Evolutionary conservation across 257 asterid species (phyloP).

Genomic region (Avicennia marina): DNA sequence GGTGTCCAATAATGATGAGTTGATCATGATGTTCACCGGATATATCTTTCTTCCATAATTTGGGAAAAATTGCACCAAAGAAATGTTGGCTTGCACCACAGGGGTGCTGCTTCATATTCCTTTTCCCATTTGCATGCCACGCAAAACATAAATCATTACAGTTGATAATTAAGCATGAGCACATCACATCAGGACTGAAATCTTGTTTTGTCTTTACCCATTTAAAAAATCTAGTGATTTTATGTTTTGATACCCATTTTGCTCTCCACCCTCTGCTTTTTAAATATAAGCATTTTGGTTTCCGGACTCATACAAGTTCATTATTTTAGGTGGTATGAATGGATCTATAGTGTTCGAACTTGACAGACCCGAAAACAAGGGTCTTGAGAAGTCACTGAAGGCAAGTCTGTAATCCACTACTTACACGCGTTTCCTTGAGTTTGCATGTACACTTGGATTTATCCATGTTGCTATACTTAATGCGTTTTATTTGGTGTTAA

Average conservation of each 20-base stretch:
- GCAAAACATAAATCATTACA: too few species aligned
- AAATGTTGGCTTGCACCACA: background rate
- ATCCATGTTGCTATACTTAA: background rate
- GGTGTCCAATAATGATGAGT: background rate
- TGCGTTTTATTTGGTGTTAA: constrained; percentile 2
- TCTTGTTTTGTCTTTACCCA: background rate
- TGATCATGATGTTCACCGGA: background rate
- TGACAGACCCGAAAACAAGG: constrained; percentile 82
- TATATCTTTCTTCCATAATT: background rate
- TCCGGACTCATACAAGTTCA: too few species aligned
- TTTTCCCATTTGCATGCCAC: background rate
- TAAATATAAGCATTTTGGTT: background rate
- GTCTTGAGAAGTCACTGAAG: constrained; percentile 74
- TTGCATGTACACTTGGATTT: background rate
- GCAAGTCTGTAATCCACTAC: constrained; percentile 34
- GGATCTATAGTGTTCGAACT: constrained; percentile 85
- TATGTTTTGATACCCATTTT: background rate
- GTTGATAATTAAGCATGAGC: too few species aligned
- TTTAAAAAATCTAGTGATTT: background rate
- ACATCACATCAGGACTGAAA: background rate
- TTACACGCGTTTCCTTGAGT: background rate
- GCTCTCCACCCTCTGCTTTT: background rate
- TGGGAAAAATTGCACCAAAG: background rate
- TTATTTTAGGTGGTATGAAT: constrained; percentile 85
- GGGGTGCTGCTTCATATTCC: too few species aligned